Conservation (phyloP, 306 rosid genomes). For the Medicago truncatula region MtrunA17r5.0-ANR NC_053046.1:30958001-30958500, state of each 20-base stretch:
- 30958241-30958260: neutral
- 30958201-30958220: neutral
- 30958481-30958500: neutral
- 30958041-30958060: neutral
- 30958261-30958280: neutral
- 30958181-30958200: neutral
- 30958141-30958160: neutral
- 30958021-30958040: neutral
- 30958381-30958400: slow-evolving; percentile 1
- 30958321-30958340: neutral
- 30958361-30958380: neutral
- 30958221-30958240: neutral
- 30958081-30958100: too few relatives aligned
- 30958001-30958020: neutral
- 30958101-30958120: neutral
- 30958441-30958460: neutral
- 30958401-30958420: neutral
- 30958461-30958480: neutral
- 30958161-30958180: neutral
- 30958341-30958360: neutral
- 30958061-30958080: neutral
- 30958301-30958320: neutral
- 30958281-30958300: neutral
- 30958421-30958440: neutral
- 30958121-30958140: neutral